Base-by-base conservation (phyloP, 306 rosid species). In the Canavalia gladiata region DNA sequence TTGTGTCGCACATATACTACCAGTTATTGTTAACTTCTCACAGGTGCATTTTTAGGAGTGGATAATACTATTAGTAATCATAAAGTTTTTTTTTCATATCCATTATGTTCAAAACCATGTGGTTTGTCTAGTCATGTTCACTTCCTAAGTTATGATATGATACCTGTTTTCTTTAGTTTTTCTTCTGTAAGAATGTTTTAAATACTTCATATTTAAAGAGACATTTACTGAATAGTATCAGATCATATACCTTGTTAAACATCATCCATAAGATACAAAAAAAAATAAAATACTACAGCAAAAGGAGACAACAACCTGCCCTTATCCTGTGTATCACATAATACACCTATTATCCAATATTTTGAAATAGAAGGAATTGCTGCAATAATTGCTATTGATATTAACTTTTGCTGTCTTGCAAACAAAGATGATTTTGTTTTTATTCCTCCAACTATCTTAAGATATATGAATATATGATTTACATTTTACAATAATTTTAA, bases 21-120 rank as follows among this genome's bases (percentile, higher is more conserved):
- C 94, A 6, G 96, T 92, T 65, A 91, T 92, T 50, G 94, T 92
- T 46, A 93, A 81, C 88, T 93, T 93, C 88, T 93, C 96, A 18
- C 97, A 93, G 97, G 97, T 92, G 74, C 59, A 30, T 42, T 45
- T 52, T 43, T 62, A 8, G 58, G 28, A 50, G 63, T 73, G 52
- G 46, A 58, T 56, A 34, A 46, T 57, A 68, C 47, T 12, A 12
- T 18, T 37, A 50, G 42, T 50, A 56, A 34, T 56, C 45, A 67
- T 56, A 64, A 11, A 11, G 28, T 55, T 55, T 35, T 56, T 8
- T 59, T 43, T 63, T 64, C 49, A 18, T 18, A 18, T 18, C 25
- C 25, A 2, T 52, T 29, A 52, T 58, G 31, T 58, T 7, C 31
- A 69, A 46, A 57, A 47, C 50, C 45, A 30, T 75, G 79, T 45